Base-by-base conservation (phyloP, 108 stramenopile genomes). In the Asterionellopsis glacialis region DNA sequence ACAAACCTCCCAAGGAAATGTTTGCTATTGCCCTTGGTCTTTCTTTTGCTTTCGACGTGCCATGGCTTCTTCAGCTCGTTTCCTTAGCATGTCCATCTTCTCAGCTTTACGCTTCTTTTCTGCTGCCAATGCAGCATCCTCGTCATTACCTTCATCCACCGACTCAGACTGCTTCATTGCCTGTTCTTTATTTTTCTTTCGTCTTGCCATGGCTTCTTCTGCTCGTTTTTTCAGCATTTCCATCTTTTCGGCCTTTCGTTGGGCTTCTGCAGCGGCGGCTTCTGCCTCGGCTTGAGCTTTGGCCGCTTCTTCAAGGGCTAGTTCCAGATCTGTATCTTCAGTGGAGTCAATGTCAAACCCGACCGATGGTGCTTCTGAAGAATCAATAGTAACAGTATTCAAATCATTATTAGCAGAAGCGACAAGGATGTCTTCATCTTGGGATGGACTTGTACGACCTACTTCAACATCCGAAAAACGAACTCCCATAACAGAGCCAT, bases 241-340 rank as follows among this genome's bases (percentile, higher is more conserved):
- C 84, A 93, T 84, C 73, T 90, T 90, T 38, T 80, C 86, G 18
- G 79, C 84, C 54, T 90, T 90, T 22, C 84, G 67, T 40, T 78
- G 54, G 4, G 91, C 91, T 52, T 87, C 85, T 4, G 73, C 67
- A 25, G 71, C 81, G 1, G 67, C 60, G 9, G 63, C 62, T 15
- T 58, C 54, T 13, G 75, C 69, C 16, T 72, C 76, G n/a, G 43
- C 53, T 38, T 68, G 42, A 11, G 73, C 68, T 0, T 63, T 51
- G 42, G 51, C 45, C 12, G 41, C 57, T 49, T 73, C 75, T 10
- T 50, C 65, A 28, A 43, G 22, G 0, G 53, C 47, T 9, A 61
- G 28, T 41, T 67, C 62, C 56, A 72, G 13, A 49, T 58, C 51
- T 9, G n/a, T 5, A 25, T 57, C 63, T 12, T 57, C 57, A 25